phyloP scores from a whole-genome alignment of 805 yeast species.

The Ogataea dorogensis region DNA sequence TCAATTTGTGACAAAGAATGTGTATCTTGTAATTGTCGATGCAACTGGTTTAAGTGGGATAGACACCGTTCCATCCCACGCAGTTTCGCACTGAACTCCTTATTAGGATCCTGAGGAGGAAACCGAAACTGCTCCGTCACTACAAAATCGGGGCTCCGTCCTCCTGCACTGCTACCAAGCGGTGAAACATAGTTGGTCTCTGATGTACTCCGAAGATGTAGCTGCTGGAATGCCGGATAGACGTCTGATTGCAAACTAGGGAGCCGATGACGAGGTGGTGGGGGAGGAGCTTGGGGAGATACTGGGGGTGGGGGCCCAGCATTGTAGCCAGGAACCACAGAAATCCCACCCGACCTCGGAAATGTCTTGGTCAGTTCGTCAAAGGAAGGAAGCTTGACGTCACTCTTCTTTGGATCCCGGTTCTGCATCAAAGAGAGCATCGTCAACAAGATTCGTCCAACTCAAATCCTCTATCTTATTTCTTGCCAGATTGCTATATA shows the following conservation, averaged over 20 bases:
- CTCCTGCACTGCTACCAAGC: neutral
- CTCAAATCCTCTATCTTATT: neutral
- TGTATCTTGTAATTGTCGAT: neutral
- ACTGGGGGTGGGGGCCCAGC: neutral
- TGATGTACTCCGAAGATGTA: slow-evolving; percentile 4
- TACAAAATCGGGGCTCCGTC: slow-evolving; percentile 1
- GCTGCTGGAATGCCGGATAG: slow-evolving; percentile 7
- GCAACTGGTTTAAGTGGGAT: neutral
- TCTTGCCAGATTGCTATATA: slow-evolving; percentile 7
- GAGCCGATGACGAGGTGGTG: slow-evolving; percentile 1
- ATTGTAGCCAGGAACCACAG: no score
- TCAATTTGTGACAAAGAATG: slow-evolving; percentile 1
- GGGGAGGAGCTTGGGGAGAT: neutral
- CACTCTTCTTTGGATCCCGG: slow-evolving; percentile 9
- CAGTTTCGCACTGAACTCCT: neutral
- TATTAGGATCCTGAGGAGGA: slow-evolving; percentile 3
- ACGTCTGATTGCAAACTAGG: slow-evolving; percentile 3
- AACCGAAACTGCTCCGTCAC: slow-evolving; percentile 8
- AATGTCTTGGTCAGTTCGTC: slow-evolving; percentile 24
- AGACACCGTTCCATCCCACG: slow-evolving; percentile 3
- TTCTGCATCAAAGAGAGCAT: slow-evolving; percentile 18
- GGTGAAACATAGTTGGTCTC: slow-evolving; percentile 1
- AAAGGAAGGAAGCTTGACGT: slow-evolving; percentile 24
- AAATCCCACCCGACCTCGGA: slow-evolving; percentile 10
- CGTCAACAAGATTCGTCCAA: slow-evolving; percentile 4